Evolutionary conservation across 345 rosid species (phyloP).

Genomic region (Brassica cretica): DNA sequence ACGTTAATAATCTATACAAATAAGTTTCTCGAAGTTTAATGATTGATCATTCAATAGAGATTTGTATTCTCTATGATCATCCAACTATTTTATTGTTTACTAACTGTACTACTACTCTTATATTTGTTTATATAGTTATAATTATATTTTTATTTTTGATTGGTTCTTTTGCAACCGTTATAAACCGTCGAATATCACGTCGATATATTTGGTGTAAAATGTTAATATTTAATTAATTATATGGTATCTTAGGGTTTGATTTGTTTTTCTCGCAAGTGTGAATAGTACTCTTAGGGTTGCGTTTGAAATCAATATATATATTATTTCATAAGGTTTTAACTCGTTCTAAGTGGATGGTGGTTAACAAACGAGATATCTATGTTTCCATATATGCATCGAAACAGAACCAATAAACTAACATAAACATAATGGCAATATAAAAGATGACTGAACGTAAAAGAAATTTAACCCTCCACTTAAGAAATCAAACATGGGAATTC

Average conservation of each 20-base stretch:
- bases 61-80: not conserved
- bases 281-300: not conserved
- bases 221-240: not conserved
- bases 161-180: not conserved
- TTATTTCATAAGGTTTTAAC: not conserved
- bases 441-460: not conserved
- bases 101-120: not conserved
- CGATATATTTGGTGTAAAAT: not conserved
- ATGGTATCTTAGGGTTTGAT: not conserved
- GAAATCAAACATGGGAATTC: slow-evolving; percentile 20
- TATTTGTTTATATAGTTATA: not conserved
- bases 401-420: slow-evolving; percentile 2
- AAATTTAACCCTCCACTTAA: slow-evolving; percentile 10
- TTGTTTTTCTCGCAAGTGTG: not conserved
- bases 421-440: slow-evolving; percentile 2
- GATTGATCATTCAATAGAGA: not conserved
- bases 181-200: not conserved
- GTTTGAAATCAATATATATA: not conserved
- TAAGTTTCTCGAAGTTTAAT: not conserved
- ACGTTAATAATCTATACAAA: not conserved
- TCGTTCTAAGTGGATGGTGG: not conserved
- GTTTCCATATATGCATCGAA: not conserved
- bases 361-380: not conserved
- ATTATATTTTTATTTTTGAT: not conserved
- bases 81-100: not conserved